Evolutionary conservation across 2,329 filamentous ascomycete genomes (phyloP).

Genomic region (Colletotrichum aenigma): DNA sequence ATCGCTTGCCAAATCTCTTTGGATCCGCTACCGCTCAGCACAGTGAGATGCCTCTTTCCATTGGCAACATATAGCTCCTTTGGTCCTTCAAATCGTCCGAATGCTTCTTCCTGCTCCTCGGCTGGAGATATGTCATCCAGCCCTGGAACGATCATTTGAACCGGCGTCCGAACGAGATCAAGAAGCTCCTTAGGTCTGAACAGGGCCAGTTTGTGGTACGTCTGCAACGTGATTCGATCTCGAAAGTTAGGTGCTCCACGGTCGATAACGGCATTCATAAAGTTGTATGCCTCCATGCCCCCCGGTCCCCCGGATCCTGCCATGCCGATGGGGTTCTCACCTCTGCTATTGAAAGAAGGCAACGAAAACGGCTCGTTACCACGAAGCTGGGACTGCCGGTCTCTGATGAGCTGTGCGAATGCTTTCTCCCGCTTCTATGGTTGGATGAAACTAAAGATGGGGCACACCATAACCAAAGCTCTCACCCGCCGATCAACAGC

Average conservation of each 20-base stretch:
- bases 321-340: conserved; percentile 40
- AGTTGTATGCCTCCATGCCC: conserved; percentile 1
- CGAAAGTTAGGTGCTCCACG: conserved; percentile 22
- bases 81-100: not conserved
- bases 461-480: conserved; percentile 21
- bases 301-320: not conserved
- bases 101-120: not conserved
- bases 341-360: conserved; percentile 36
- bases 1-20: not conserved
- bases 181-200: conserved; percentile 23
- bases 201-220: conserved; percentile 27
- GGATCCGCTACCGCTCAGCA: conserved; percentile 11
- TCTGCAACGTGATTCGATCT: conserved; percentile 29
- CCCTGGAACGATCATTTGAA: conserved; percentile 30
- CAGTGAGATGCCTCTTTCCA: conserved; percentile 22
- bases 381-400: conserved; percentile 39
- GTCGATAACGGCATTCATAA: not conserved
- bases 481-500: conserved; percentile 29
- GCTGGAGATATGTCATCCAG: conserved; percentile 21
- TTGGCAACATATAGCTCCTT: conserved; percentile 14
- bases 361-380: conserved; percentile 40
- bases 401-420: conserved; percentile 33
- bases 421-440: conserved; percentile 12
- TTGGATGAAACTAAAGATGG: not conserved
- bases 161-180: conserved; percentile 21